Evolutionary conservation across 108 stramenopile species (phyloP), one percentile per base, ranked within the genome.

Genomic region (Phaeodactylum tricornutum): DNA sequence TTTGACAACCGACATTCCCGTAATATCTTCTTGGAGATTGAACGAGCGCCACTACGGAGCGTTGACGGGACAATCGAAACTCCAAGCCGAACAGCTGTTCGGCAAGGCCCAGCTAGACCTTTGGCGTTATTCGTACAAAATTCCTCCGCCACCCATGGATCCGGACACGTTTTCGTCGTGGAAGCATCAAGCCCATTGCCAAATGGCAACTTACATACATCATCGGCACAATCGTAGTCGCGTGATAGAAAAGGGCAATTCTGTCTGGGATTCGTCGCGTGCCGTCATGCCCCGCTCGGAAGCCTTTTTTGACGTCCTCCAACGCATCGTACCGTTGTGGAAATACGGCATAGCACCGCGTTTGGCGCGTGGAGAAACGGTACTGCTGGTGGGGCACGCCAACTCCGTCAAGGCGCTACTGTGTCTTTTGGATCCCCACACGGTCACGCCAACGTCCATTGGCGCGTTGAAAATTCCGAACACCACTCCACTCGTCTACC

Each of bases 21-120:
- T 48, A n/a, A 29, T 27, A 12, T 29, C 9, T 16, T 27, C 47
- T 1, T 48, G 47, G 47, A 29, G 47, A 3, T 29, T 48, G 28
- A 48, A 48, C 26, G 47, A 48, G 26, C 26, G 47, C 17, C 39
- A 36, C 32, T 58, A 41, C 26, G 48, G 34, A 11, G 7, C 15
- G 19, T 36, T 43, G 8, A 87, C 89, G 15, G 96, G 98, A 0
- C 60, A 93, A 14, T 77, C 83, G 20, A 97, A 97, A 62, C 68
- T 76, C 33, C 86, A 95, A 85, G 92, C 94, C 4, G 79, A 87
- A 29, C 82, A 81, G 41, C 65, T 75, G 27, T 76, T 93, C 72
- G 92, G 93, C 22, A 87, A 86, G 28, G 72, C 85, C n/a, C 95
- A 95, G 59, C 91, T 96, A 53, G 71, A 70, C 50, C 69, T 71